These are phyloP conservation scores for Coprinopsis sp. DNA, from an alignment of 768 basidiomycete species.

Conservation along the genomic window DNA sequence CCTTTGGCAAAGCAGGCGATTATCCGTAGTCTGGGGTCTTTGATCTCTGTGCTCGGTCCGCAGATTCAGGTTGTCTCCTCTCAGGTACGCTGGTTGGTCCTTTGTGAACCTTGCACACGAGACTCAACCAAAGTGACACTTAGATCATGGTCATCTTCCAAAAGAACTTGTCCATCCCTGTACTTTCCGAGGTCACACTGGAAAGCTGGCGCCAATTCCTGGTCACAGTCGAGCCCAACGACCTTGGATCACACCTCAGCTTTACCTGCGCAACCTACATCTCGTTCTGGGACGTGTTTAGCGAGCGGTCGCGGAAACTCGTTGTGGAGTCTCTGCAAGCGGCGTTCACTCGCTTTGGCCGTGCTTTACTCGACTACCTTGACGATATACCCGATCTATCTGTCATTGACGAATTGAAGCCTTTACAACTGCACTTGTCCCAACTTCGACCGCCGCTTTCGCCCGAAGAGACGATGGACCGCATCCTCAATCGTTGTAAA, in stretches of 20 bases:
- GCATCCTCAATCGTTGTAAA: conserved; percentile 66
- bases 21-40: conserved; percentile 68
- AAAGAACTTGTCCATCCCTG: conserved; percentile 72
- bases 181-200: conserved; percentile 75
- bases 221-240: conserved; percentile 54
- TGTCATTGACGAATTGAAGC: conserved; percentile 59
- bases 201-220: conserved; percentile 79
- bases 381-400: conserved; percentile 80
- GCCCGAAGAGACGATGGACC: conserved; percentile 50
- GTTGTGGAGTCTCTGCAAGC: conserved; percentile 63
- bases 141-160: conserved; percentile 97
- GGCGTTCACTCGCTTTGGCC: conserved; percentile 60
- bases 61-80: conserved; percentile 75
- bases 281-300: conserved; percentile 68
- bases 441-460: conserved; percentile 45
- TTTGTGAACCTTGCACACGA: neutral
- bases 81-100: conserved; percentile 53
- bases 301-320: conserved; percentile 41
- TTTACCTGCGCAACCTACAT: conserved; percentile 84
- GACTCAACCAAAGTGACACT: neutral
- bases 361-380: conserved; percentile 50
- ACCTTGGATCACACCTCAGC: conserved; percentile 81
- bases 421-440: conserved; percentile 38
- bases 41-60: conserved; percentile 68
- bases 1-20: conserved; percentile 68